phyloP scores from a whole-genome alignment of 2,329 filamentous ascomycete species.

The Hypoxylon sp. region DNA sequence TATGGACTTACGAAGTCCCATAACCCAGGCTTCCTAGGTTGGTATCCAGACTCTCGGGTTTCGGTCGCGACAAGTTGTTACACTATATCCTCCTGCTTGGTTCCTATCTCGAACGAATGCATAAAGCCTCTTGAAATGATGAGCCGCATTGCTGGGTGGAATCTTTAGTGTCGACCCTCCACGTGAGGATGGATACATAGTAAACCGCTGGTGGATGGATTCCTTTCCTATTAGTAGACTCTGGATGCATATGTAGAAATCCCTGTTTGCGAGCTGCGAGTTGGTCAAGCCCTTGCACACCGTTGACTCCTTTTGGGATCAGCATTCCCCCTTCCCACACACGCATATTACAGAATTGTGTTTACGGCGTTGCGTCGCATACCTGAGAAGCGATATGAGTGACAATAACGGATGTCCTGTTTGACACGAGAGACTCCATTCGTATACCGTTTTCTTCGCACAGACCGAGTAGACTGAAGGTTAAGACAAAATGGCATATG shows the following conservation, averaged over 20 bases:
- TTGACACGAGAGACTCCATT: background rate
- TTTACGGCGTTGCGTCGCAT: slow-evolving; percentile 28
- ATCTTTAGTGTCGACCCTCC: slow-evolving; percentile 27
- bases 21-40: slow-evolving; percentile 13
- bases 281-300: slow-evolving; percentile 31
- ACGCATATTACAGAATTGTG: slow-evolving; percentile 23
- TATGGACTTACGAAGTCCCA: slow-evolving; percentile 16
- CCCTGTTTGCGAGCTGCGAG: slow-evolving; percentile 34
- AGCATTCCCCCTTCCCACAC: slow-evolving; percentile 26
- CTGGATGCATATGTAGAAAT: slow-evolving; percentile 34
- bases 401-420: background rate
- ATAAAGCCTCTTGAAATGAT: slow-evolving; percentile 22
- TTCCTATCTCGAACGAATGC: slow-evolving; percentile 28
- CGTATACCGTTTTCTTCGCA: background rate
- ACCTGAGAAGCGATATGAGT: slow-evolving; percentile 10
- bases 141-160: slow-evolving; percentile 32
- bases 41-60: slow-evolving; percentile 41
- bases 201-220: slow-evolving; percentile 25
- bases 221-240: slow-evolving; percentile 30
- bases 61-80: slow-evolving; percentile 18
- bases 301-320: slow-evolving; percentile 35
- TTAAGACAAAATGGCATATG: background rate
- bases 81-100: slow-evolving; percentile 21
- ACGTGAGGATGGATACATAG: slow-evolving; percentile 30
- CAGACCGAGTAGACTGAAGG: background rate